Percentiles rank a stretch among this genome's conserved stretches.
phyloP scores from a whole-genome alignment of 768 basidiomycete genomes.

The Pisolithus albus region DNA sequence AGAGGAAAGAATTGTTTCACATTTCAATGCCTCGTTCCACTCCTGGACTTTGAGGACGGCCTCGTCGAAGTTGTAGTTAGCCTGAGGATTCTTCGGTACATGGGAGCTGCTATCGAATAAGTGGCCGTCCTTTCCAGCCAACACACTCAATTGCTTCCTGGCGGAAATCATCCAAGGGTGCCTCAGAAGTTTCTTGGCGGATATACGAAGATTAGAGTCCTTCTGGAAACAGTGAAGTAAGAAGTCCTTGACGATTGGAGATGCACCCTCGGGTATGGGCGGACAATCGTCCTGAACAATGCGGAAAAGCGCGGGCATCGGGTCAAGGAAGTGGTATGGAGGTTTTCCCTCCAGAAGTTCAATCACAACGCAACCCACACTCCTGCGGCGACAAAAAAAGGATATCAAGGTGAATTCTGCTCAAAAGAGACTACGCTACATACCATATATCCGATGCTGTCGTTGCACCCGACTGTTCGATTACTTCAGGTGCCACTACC shows the following conservation, averaged over 20 bases:
- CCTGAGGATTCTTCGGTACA: slow-evolving; percentile 41
- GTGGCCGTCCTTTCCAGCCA: slow-evolving; percentile 23
- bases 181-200: slow-evolving; percentile 83
- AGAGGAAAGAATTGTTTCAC: slow-evolving; percentile 36
- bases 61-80: slow-evolving; percentile 89
- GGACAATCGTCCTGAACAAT: slow-evolving; percentile 98
- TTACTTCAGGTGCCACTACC: slow-evolving; percentile 96
- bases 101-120: slow-evolving; percentile 28
- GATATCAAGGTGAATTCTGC: background rate
- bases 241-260: slow-evolving; percentile 94
- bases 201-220: slow-evolving; percentile 89
- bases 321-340: slow-evolving; percentile 91
- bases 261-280: slow-evolving; percentile 92
- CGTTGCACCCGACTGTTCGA: slow-evolving; percentile 95
- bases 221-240: slow-evolving; percentile 98
- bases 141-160: slow-evolving; percentile 57
- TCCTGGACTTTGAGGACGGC: slow-evolving; percentile 93
- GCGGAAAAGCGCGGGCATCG: slow-evolving; percentile 97
- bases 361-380: slow-evolving; percentile 96
- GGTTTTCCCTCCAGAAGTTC: slow-evolving; percentile 87
- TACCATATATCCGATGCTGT: slow-evolving; percentile 96
- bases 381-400: slow-evolving; percentile 33
- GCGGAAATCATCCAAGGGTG: slow-evolving; percentile 97
- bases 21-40: slow-evolving; percentile 97
- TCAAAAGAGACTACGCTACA: slow-evolving; percentile 9